Evolutionary conservation across 305 asterid species (phyloP).

Genomic region (Solanum hybrid): DNA sequence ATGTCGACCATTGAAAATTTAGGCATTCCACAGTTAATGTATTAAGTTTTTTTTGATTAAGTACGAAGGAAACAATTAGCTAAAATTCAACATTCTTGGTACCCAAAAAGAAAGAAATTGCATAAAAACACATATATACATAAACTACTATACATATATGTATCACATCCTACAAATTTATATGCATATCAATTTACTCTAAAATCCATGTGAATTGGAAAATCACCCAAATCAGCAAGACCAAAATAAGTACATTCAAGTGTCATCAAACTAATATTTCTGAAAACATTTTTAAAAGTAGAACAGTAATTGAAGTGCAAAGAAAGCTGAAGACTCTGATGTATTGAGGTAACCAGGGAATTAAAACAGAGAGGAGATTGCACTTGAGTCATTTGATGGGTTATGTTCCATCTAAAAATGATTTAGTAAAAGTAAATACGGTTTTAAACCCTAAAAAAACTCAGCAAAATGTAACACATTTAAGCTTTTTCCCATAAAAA

Average conservation of each 20-base stretch:
- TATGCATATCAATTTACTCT: background rate
- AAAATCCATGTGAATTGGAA: background rate
- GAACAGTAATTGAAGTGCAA: background rate
- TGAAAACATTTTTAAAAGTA: background rate
- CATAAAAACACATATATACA: background rate
- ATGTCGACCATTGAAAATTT: background rate
- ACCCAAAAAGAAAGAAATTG: background rate
- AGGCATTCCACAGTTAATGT: background rate
- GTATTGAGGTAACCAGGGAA: background rate
- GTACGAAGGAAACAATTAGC: background rate
- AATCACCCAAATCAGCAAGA: background rate
- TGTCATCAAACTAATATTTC: background rate
- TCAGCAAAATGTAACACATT: background rate
- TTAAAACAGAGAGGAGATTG: background rate
- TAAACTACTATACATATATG: background rate
- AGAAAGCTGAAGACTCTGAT: background rate
- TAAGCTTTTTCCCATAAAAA: background rate
- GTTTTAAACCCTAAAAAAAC: background rate
- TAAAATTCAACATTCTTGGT: background rate
- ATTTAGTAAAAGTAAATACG: background rate
- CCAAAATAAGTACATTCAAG: background rate
- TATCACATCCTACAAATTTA: background rate
- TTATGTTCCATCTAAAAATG: background rate
- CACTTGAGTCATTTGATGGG: background rate
- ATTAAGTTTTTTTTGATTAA: background rate